Percentiles rank a stretch among this genome's conserved stretches.
These are phyloP conservation scores for Sclerotinia glacialis DNA, from an alignment of 2,329 filamentous ascomycete species.

Conservation along the genomic window DNA sequence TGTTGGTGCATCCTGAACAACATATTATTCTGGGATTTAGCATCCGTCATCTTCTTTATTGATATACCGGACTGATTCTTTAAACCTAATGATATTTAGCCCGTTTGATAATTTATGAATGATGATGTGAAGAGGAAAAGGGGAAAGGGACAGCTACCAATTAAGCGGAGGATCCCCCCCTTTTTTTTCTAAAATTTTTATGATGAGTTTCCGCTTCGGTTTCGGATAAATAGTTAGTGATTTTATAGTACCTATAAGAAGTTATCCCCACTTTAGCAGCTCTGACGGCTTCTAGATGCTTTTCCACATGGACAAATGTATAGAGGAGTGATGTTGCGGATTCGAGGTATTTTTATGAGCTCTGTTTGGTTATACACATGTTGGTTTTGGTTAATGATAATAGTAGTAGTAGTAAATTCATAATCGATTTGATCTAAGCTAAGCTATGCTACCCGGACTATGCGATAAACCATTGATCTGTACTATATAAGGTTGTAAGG, in stretches of 20 bases:
- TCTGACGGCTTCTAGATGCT: slow-evolving; percentile 23
- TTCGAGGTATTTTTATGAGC: slow-evolving; percentile 23
- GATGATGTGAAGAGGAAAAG: not conserved
- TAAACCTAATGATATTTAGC: slow-evolving; percentile 20
- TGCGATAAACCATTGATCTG: too few relatives aligned
- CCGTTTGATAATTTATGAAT: not conserved
- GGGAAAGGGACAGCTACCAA: slow-evolving; percentile 15
- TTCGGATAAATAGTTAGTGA: slow-evolving; percentile 21
- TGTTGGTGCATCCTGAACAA: slow-evolving; percentile 23
- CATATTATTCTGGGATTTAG: slow-evolving; percentile 24
- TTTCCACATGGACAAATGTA: too few relatives aligned
- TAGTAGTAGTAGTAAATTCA: too few relatives aligned
- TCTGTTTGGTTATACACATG: too few relatives aligned
- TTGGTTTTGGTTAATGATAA: not conserved
- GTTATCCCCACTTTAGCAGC: slow-evolving; percentile 24
- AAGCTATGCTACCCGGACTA: too few relatives aligned
- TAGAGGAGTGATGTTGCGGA: slow-evolving; percentile 24
- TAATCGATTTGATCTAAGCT: too few relatives aligned
- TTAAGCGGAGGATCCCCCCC: slow-evolving; percentile 16
- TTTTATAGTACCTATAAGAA: slow-evolving; percentile 17
- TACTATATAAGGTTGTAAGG: too few relatives aligned
- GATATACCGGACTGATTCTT: slow-evolving; percentile 20
- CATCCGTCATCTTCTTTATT: slow-evolving; percentile 27
- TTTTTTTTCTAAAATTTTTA: slow-evolving; percentile 22
- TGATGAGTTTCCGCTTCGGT: slow-evolving; percentile 17